Base-by-base conservation (phyloP, 1,139 yeast genomes). In the Yamadazyma triangularis region DNA sequence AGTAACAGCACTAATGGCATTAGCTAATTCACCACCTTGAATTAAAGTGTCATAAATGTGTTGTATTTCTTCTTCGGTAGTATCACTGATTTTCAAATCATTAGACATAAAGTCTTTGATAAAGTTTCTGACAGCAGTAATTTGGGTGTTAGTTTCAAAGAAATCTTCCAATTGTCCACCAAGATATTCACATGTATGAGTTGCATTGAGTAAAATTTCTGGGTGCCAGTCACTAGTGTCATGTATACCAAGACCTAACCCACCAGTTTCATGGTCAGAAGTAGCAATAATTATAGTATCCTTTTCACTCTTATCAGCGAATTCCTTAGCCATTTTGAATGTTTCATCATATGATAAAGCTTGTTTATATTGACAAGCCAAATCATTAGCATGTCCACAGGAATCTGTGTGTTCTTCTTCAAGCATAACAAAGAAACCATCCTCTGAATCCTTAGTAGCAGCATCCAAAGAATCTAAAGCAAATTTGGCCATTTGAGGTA, bases 241-340 rank as follows among this genome's bases (percentile, higher is more conserved):
- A 58, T 86, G 95, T 55, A 82, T 73, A 3, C 91, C 87, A 28
- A 82, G 70, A 24, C 63, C 60, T 30, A 87, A 64, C 1, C 96
- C 96, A 40, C 96, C 96, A 27, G 96, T 87, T 53, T 87, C 96
- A 56, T 87, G 96, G 51, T 87, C 96, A 21, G 93, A 81, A 2
- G 95, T 85, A 13, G 88, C 74, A 25, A 87, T 63, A 20, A 86
- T 70, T 29, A 82, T 62, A 1, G 95, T 85, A 39, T 85, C 95
- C 9, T 72, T 75, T 30, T 80, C 82, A 4, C 79, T 53, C 10
- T 66, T 48, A 38, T 80, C 74, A 27, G 81, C 84, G 52, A 76
- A 86, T 24, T 82, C 76, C 28, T 73, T 55, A 2, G 79, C 94
- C 7, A 83, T 81, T 38, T 69, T 53, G 56, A 82, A 84, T 4